Evolutionary conservation across 768 basidiomycete genomes (phyloP).

Genomic region (Pleurotus tuoliensis): DNA sequence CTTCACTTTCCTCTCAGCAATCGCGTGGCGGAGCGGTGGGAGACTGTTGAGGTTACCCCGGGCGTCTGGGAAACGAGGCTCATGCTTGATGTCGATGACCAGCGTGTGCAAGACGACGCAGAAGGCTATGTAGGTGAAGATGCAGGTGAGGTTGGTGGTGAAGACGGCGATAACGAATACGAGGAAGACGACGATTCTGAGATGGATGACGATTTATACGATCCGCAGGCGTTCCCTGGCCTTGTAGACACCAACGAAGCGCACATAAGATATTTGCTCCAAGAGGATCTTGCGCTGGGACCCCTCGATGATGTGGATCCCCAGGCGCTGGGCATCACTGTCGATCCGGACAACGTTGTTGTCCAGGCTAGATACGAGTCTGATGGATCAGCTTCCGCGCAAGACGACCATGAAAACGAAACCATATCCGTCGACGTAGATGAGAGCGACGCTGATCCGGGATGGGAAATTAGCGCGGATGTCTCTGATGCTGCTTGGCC

Average conservation of each 20-base stretch:
- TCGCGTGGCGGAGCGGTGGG: conserved; percentile 17
- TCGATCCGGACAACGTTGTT: neutral
- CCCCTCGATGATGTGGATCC: neutral
- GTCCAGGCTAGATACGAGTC: neutral
- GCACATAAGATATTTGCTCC: neutral
- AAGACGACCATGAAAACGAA: neutral
- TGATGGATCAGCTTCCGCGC: neutral
- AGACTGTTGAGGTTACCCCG: conserved; percentile 23
- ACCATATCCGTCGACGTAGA: neutral
- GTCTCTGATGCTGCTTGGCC: conserved; percentile 10
- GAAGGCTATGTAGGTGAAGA: conserved; percentile 4
- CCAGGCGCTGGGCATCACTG: neutral
- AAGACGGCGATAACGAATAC: neutral
- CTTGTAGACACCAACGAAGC: neutral
- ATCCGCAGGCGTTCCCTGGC: neutral
- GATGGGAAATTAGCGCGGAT: conserved; percentile 3
- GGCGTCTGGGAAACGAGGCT: conserved; percentile 29
- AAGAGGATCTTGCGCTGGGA: neutral
- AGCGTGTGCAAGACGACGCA: conserved; percentile 3
- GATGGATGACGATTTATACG: conserved; percentile 4
- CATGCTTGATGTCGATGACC: conserved; percentile 3
- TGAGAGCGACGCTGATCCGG: conserved; percentile 9
- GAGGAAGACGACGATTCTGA: neutral
- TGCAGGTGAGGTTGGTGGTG: conserved; percentile 1
- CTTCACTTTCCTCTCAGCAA: neutral